These are phyloP conservation scores for Cadophora luteo-olivacea DNA, from an alignment of 2,329 filamentous ascomycete genomes.

Conservation along the genomic window DNA sequence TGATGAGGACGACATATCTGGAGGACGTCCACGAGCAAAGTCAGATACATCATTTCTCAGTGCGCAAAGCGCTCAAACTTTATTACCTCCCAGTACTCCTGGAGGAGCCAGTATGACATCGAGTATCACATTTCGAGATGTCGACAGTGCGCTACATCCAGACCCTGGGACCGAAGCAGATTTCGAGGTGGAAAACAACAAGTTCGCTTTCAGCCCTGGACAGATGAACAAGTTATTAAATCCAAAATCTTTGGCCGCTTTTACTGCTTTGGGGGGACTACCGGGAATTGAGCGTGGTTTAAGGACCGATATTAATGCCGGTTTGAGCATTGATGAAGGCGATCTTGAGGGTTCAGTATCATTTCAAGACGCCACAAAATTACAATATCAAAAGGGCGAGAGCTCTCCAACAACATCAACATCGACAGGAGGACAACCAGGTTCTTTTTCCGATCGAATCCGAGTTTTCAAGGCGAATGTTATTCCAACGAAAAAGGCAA, in stretches of 20 bases:
- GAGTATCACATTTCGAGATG: slow-evolving; percentile 21
- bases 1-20: slow-evolving; percentile 20
- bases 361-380: slow-evolving; percentile 65
- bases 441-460: slow-evolving; percentile 65
- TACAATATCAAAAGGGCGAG: slow-evolving; percentile 14
- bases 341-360: slow-evolving; percentile 64
- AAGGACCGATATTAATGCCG: slow-evolving; percentile 66
- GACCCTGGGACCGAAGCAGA: slow-evolving; percentile 75
- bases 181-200: slow-evolving; percentile 71
- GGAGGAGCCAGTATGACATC: slow-evolving; percentile 22
- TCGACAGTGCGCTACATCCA: slow-evolving; percentile 49
- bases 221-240: slow-evolving; percentile 79
- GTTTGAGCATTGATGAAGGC: slow-evolving; percentile 74
- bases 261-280: slow-evolving; percentile 77
- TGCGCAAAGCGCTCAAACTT: slow-evolving; percentile 21
- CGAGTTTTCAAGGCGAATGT: slow-evolving; percentile 73
- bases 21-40: slow-evolving; percentile 16
- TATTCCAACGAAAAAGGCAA: slow-evolving; percentile 70
- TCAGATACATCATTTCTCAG: slow-evolving; percentile 25
- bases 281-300: slow-evolving; percentile 77
- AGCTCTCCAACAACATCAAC: slow-evolving; percentile 35
- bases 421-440: slow-evolving; percentile 24
- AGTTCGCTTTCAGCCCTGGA: slow-evolving; percentile 76
- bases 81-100: slow-evolving; percentile 19
- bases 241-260: slow-evolving; percentile 77